phyloP scores from a whole-genome alignment of 163 green algal species.

The Dunaliella salina region DNA sequence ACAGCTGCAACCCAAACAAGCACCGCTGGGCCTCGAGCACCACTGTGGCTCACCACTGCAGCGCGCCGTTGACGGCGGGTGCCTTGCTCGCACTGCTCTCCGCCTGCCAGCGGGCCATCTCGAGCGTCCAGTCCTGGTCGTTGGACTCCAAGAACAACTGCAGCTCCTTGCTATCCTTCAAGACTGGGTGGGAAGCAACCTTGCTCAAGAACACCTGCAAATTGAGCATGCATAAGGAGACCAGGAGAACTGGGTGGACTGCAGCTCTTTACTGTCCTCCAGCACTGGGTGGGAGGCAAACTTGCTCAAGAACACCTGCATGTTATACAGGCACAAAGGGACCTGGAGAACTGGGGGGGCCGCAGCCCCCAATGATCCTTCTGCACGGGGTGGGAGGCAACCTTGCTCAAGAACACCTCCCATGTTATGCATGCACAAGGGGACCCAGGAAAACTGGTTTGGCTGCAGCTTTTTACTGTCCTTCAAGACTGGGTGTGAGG shows the following conservation, averaged over 20 bases:
- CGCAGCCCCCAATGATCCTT: constrained; percentile 62
- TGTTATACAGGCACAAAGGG: too few species aligned
- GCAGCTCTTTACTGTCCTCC: constrained; percentile 60
- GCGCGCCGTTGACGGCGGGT: constrained; percentile 25
- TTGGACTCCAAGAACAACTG: constrained; percentile 82
- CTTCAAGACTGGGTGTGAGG: constrained; percentile 70
- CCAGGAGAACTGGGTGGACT: constrained; percentile 17
- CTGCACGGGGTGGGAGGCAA: constrained; percentile 72
- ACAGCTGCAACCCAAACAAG: too few species aligned
- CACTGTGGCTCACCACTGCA: constrained; percentile 14
- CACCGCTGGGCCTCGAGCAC: too few species aligned
- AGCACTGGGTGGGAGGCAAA: constrained; percentile 73
- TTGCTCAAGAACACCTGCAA: constrained; percentile 57
- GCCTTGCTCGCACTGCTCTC: constrained; percentile 28
- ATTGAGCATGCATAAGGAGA: neutral
- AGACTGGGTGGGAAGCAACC: constrained; percentile 68
- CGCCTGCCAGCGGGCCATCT: constrained; percentile 41
- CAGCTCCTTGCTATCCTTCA: constrained; percentile 66
- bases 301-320: constrained; percentile 55
- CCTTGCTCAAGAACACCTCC: constrained; percentile 54
- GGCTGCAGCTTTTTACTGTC: constrained; percentile 66
- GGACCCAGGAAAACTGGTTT: neutral
- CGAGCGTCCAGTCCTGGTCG: constrained; percentile 52
- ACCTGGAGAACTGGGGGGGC: neutral
- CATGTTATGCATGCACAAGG: too few species aligned